Evolutionary conservation across 495 filamentous ascomycete genomes (phyloP).

Genomic region (Penicillium pancosmium): DNA sequence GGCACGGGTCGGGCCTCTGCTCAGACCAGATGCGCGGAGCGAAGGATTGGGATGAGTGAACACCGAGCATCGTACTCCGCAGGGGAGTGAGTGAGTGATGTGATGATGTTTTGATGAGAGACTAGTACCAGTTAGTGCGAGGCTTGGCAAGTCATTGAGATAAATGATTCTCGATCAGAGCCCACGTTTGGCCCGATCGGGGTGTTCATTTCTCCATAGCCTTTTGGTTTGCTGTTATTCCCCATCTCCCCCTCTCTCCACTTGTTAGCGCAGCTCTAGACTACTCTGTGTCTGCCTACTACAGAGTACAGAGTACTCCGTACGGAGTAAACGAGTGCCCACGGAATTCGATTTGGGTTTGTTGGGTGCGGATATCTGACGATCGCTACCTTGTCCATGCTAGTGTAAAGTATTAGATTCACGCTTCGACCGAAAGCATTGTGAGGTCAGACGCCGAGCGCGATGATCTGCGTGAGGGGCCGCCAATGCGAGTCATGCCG

Average conservation of each 20-base stretch:
- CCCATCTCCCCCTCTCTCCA: too few species aligned
- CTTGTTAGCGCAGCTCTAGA: too few species aligned
- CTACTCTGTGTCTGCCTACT: not conserved
- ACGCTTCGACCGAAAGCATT: not conserved
- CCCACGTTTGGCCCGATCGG: not conserved
- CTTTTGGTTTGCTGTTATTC: not conserved
- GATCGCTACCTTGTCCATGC: not conserved
- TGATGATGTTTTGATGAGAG: too few species aligned
- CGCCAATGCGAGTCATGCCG: slow-evolving; percentile 4
- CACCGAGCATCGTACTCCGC: not conserved
- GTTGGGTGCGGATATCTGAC: not conserved
- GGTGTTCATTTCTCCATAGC: not conserved
- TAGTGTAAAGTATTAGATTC: not conserved
- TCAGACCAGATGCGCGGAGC: slow-evolving; percentile 1
- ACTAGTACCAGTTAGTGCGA: too few species aligned
- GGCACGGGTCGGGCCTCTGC: slow-evolving; percentile 20
- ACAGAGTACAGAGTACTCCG: not conserved
- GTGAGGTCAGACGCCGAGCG: not conserved
- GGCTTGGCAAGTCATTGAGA: not conserved
- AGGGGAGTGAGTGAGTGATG: too few species aligned
- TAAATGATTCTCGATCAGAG: not conserved
- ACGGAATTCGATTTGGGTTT: not conserved
- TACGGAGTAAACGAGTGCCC: not conserved
- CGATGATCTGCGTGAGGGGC: slow-evolving; percentile 3
- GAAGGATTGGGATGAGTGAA: not conserved